Evolutionary conservation across 108 stramenopile species (phyloP), one percentile per base, ranked within the genome.

Genomic region (Discostella pseudostelligera): DNA sequence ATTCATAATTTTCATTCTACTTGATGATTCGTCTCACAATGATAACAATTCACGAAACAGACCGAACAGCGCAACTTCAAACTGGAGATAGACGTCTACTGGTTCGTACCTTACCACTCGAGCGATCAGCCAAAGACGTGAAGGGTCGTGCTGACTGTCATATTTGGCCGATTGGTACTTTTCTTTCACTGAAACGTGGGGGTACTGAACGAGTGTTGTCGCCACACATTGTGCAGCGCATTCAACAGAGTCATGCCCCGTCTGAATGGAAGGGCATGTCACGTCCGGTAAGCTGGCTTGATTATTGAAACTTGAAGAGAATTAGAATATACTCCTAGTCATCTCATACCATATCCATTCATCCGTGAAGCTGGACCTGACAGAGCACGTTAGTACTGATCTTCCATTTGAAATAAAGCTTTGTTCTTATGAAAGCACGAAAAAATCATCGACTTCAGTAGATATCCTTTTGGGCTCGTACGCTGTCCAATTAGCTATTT

Each of bases 161-260:
- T 65, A 26, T 93, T 19, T 93, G 92, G 92, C 92, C 92, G 4
- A 82, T 70, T 24, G 88, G 88, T 46, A 88, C 87, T 13, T 84
- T 86, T 65, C 16, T 89, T 20, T 64, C 74, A 50, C 28, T 81
- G 17, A 58, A 71, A 14, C 26, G 44, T 26, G 56, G 40, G 14
- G 43, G 21, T 4, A 60, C 28, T 24, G 49, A 49, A 22, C 22
- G 39, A 42, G 12, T 63, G 17, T 22, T 65, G 10, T 67, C 74
- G 25, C 45, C 59, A 12, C 10, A n/a, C 8, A 57, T 90, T 16
- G 16, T 35, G 12, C 92, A 93, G 69, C 75, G 92, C 22, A 79
- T 70, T 53, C 88, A 90, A 55, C 83, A 88, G 45, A 55, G 37
- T 21, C 92, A 93, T 61, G 84, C 82, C 54, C 42, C 44, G 14